Percentiles rank a stretch among this genome's conserved stretches.
Evolutionary conservation across 257 asterid species (phyloP).

Genomic region (Leonotis leonurus): DNA sequence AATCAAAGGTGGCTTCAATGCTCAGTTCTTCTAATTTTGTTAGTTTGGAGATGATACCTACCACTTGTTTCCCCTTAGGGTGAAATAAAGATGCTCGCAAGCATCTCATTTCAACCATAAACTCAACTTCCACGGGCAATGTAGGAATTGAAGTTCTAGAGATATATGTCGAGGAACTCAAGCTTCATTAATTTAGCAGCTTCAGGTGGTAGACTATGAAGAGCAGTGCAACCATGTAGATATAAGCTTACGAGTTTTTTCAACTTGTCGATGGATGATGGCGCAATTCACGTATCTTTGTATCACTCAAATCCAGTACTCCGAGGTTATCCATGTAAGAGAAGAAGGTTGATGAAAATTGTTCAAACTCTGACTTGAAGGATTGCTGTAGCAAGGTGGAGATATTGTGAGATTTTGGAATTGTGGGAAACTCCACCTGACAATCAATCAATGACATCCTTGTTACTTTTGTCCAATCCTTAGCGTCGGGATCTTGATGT

Average conservation of each 20-base stretch:
- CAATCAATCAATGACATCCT: conserved; percentile 7
- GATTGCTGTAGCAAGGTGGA: not conserved
- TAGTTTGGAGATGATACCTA: not conserved
- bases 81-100: conserved; percentile 3
- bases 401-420: not conserved
- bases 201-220: not conserved
- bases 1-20: not conserved
- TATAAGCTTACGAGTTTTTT: not conserved
- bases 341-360: not conserved
- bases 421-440: not conserved
- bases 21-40: conserved; percentile 5
- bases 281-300: not conserved
- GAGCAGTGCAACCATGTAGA: not conserved
- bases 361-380: not conserved
- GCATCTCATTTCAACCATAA: not conserved
- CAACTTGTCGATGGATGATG: not conserved
- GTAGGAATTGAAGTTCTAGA: not conserved
- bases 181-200: not conserved
- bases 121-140: not conserved
- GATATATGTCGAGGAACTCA: not conserved
- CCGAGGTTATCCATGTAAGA: not conserved
- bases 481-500: not conserved
- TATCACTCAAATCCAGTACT: not conserved
- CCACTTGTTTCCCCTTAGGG: not conserved
- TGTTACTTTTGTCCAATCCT: not conserved